Base-by-base conservation (phyloP, 768 basidiomycete genomes). In the Amanita subjunquillea region DNA sequence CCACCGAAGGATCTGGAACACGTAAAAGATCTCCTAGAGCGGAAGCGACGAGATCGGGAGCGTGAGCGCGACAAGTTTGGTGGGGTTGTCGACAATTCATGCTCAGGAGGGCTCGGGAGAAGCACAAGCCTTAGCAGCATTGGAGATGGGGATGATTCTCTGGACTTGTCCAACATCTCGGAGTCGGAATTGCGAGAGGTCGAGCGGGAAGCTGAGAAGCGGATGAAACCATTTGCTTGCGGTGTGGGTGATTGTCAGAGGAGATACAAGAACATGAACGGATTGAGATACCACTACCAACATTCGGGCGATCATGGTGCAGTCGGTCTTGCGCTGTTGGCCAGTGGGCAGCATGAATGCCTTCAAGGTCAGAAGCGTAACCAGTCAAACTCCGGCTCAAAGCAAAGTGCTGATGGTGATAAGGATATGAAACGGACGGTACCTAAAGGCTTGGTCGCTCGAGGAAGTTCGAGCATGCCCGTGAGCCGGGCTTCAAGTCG, bases 201-300 rank as follows among this genome's bases (percentile, higher is more conserved):
- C 6, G 84, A 91, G 63, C 76, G 81, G 47, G 91, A 95, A 68
- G 91, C 91, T 0, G 91, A 94, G 69, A 76, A 83, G 53, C 71
- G 87, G 9, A 69, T 89, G 49, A 71, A 89, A 37, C 93, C 93
- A 3, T 97, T 88, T 63, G 87, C 89, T 0, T 97, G 93, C 59
- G 85, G 89, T 5, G 87, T 94, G 4, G 87, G 88, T 17, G 87
- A 89, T 58, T 90, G 88, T 60, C 76, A 79, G 64, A 78, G 94
- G 62, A 68, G 94, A 62, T 98, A 97, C 72, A 93, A 97, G 78
- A 97, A 99, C 64, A 95, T 97, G 93, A 97, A 97, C 66, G 95
- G 95, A 0, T 71, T 97, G 56, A 70, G 89, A 61, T 98, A 98
- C 57, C 95, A 98, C 68, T 98, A 97, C 64, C 88, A 93, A 67